phyloP scores from a whole-genome alignment of 2,329 filamentous ascomycete species.

The Neofusicoccum ribis region DNA sequence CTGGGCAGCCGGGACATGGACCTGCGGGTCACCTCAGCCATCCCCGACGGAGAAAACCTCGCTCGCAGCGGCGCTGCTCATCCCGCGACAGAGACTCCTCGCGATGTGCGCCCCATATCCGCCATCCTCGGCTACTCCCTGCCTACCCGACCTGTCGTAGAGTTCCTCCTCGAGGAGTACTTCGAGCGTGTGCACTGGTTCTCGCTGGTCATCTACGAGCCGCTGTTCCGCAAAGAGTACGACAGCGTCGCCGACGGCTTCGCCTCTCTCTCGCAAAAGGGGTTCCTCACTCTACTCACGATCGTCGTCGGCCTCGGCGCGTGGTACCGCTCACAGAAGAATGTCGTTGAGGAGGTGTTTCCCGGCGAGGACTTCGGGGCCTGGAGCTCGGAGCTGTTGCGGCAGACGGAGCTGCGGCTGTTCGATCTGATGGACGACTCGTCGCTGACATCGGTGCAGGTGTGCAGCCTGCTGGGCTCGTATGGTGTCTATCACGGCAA shows the following conservation, averaged over 20 bases:
- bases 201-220: slow-evolving; percentile 45
- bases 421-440: slow-evolving; percentile 45
- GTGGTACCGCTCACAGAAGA: slow-evolving; percentile 39
- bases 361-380: slow-evolving; percentile 22
- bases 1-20: slow-evolving; percentile 30
- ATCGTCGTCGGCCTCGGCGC: slow-evolving; percentile 41
- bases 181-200: slow-evolving; percentile 49
- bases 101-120: slow-evolving; percentile 28
- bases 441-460: slow-evolving; percentile 40
- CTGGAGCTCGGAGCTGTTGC: slow-evolving; percentile 26
- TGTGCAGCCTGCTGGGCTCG: slow-evolving; percentile 42
- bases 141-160: slow-evolving; percentile 31
- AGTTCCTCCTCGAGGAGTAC: slow-evolving; percentile 42
- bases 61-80: neutral
- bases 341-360: neutral
- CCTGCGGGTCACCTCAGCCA: slow-evolving; percentile 36
- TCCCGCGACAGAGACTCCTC: neutral
- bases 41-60: slow-evolving; percentile 33
- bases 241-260: slow-evolving; percentile 35
- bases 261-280: slow-evolving; percentile 36
- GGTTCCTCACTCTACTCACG: slow-evolving; percentile 40
- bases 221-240: slow-evolving; percentile 39
- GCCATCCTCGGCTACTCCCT: slow-evolving; percentile 31
- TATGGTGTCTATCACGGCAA: slow-evolving; percentile 46
- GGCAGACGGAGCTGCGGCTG: slow-evolving; percentile 36